Evolutionary conservation across 257 asterid species (phyloP), one percentile per base, ranked within the genome.

Genomic region (Salvia hispanica): DNA sequence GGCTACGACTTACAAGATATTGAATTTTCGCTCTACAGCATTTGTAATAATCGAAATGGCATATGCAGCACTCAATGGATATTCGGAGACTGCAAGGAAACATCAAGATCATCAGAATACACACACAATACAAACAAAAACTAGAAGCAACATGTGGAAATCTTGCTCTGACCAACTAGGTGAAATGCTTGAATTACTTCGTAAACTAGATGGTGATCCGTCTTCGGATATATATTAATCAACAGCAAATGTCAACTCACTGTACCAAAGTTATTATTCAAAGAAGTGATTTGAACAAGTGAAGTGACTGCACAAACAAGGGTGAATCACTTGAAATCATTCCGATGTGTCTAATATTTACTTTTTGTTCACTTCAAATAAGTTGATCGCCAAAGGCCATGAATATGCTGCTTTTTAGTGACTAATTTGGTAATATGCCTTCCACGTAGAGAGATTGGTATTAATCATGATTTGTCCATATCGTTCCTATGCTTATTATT

Each of bases 11-110:
- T 79, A 92, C 84, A 90, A 72, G 54, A 92, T 82, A 76, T 73
- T 80, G 97, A 95, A 90, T 59, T 79, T 88, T 43, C 81, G 85
- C 76, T 90, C 98, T 72, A 90, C 64, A 3, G 97, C 78, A 46
- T 80, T 84, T 0, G 93, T 81, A 65, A 92, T 83, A 45, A 86
- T 90, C 5, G 96, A 83, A 77, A 92, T 85, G 75, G 92, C 85
- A 73, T 83, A 88, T 15, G 94, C 98, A 45, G 96, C 95, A 60
- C 96, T 92, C 81, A 92, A 9, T 42, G 94, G 97, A 72, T 79
- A 90, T 66, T 86, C 91, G 7, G 97, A 90, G 76, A 92, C 97
- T 92, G 97, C 87, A 76, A 55, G 53, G 66, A 56, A 6, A 12
- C 45, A 79, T 58, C 37, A 48, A 6, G 11, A 14, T 51, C 4